Evolutionary conservation across 768 basidiomycete genomes (phyloP).

Genomic region (Trametes punicea): DNA sequence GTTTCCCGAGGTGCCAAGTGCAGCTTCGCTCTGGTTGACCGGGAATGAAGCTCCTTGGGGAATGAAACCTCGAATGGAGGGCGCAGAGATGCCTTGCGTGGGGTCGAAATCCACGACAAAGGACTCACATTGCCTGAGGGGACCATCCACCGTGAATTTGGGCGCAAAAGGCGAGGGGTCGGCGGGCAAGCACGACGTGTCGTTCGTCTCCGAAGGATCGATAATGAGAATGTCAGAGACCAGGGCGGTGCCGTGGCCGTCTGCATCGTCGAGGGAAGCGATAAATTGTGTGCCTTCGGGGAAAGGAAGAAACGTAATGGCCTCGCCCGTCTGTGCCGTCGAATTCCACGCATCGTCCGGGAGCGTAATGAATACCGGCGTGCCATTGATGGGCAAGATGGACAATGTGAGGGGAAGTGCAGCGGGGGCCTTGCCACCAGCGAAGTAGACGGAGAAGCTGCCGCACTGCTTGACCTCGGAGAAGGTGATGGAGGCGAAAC

Average conservation of each 20-base stretch:
- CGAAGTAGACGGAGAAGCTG: slow-evolving; percentile 44
- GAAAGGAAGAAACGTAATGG: slow-evolving; percentile 51
- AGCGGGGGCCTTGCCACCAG: slow-evolving; percentile 35
- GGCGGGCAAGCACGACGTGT: slow-evolving; percentile 40
- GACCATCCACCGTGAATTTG: slow-evolving; percentile 34
- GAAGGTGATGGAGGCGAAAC: slow-evolving; percentile 31
- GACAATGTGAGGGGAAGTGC: slow-evolving; percentile 44
- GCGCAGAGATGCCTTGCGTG: slow-evolving; percentile 32
- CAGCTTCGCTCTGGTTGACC: slow-evolving; percentile 21
- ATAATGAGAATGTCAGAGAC: slow-evolving; percentile 50
- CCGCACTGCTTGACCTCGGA: slow-evolving; percentile 52
- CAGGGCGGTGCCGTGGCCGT: slow-evolving; percentile 37
- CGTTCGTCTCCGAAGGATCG: slow-evolving; percentile 33
- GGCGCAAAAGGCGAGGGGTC: slow-evolving; percentile 11
- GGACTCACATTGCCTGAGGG: slow-evolving; percentile 45
- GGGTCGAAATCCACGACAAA: slow-evolving; percentile 45
- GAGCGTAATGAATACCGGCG: slow-evolving; percentile 46
- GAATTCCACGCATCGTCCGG: slow-evolving; percentile 35
- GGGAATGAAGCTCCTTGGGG: slow-evolving; percentile 27
- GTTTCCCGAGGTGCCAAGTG: slow-evolving; percentile 30
- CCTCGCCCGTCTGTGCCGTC: slow-evolving; percentile 39
- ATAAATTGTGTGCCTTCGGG: slow-evolving; percentile 48
- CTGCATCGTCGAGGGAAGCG: slow-evolving; percentile 49
- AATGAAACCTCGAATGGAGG: slow-evolving; percentile 38
- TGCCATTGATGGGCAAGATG: slow-evolving; percentile 52